phyloP scores from a whole-genome alignment of 306 rosid species.

The Citrullus colocynthis region DNA sequence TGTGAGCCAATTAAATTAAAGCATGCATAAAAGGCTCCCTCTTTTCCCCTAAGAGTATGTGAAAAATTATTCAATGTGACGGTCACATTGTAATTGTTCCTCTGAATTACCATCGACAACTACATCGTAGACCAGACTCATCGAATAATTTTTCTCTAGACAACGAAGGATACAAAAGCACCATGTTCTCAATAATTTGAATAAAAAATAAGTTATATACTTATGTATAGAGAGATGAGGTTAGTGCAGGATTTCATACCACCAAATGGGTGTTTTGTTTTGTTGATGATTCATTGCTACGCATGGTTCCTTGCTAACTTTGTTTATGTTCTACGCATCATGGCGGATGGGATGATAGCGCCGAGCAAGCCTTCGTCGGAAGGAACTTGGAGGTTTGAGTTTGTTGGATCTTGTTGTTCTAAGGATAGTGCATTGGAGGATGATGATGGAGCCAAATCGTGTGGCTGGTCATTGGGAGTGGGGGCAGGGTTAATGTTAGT shows the following conservation, averaged over 20 bases:
- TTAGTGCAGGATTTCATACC: background rate
- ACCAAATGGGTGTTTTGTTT: background rate
- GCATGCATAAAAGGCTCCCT: background rate
- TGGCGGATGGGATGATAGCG: conserved; percentile 71
- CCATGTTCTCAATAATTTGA: background rate
- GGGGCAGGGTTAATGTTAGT: background rate
- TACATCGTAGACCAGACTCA: too few relatives aligned
- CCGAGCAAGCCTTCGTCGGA: conserved; percentile 74
- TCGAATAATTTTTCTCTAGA: background rate
- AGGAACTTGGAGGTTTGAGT: conserved; percentile 9
- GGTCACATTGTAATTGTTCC: background rate
- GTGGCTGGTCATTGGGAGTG: conserved; percentile 13
- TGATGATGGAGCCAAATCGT: conserved; percentile 1
- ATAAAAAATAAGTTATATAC: background rate
- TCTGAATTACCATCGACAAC: too few relatives aligned
- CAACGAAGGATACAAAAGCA: background rate
- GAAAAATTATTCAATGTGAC: background rate
- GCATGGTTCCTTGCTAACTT: too few relatives aligned
- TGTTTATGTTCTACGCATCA: conserved; percentile 30
- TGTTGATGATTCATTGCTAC: too few relatives aligned
- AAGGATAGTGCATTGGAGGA: conserved; percentile 4
- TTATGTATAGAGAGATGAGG: background rate
- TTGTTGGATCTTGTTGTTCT: background rate
- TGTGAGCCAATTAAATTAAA: background rate
- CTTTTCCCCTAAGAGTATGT: background rate